Evolutionary conservation across 768 basidiomycete genomes (phyloP), one percentile per base, ranked within the genome.

Genomic region (Amanita pseudoporphyria): DNA sequence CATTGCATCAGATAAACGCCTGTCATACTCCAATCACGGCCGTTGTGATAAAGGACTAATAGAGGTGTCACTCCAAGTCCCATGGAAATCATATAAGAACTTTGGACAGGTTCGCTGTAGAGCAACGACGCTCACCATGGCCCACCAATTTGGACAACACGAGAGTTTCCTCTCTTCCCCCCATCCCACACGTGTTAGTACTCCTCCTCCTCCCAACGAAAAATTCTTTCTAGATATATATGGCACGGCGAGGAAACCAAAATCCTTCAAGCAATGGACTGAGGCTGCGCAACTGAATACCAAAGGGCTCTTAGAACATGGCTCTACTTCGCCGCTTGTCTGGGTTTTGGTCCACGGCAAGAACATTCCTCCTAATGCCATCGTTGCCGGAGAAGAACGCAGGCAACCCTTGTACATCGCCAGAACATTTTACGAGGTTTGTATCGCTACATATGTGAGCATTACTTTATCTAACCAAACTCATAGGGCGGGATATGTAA

Each of bases 301-400:
- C 12, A 45, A 48, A 22, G 50, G 52, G 5, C 12, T 60, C 14
- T 38, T 47, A 14, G 47, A 53, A 38, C 28, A 51, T n/a, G 59
- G 59, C 13, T 52, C 53, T 19, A 46, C 53, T 5, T 51, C 54
- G 6, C 59, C 59, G 2, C 46, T 60, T n/a, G 59, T 55, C 42
- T 60, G 59, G 59, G 59, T 58, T 32, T 31, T 56, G 30, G 55
- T 58, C 6, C 51, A 45, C 16, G 56, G 56, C n/a, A 58, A 56
- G 37, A 44, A 53, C 10, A 55, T 58, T 24, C 57, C 57, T 24
- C 45, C 49, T 1, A 58, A 58, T 49, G 57, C 57, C 16, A 53
- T 58, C 33, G 35, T 58, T 36, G 57, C 52, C 6, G 57, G 57
- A 19, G 57, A 58, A 45, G 55, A 56, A 33, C 56, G 47, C 16